phyloP scores from a whole-genome alignment of 1,284 basidiomycete genomes.

The Fomitopsis betulina region DNA sequence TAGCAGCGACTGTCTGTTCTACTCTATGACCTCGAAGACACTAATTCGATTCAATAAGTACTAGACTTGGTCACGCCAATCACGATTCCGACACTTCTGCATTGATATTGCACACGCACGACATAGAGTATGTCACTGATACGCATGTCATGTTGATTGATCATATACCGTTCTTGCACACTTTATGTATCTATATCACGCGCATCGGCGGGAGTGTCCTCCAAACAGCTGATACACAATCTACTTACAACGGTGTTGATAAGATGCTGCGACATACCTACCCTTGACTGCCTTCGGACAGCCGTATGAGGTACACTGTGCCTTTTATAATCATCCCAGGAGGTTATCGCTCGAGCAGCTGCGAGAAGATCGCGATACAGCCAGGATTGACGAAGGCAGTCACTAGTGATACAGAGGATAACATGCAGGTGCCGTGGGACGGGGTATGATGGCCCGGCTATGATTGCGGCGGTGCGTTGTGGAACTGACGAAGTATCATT shows the following conservation, averaged over 20 bases:
- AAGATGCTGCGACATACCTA: no score
- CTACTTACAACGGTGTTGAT: no score
- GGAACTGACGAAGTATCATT: constrained; percentile 10
- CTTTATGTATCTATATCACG: no score
- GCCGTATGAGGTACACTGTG: no score
- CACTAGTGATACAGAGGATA: constrained; percentile 1
- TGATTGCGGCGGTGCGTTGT: constrained; percentile 1
- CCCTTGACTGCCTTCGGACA: no score
- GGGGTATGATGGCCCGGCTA: neutral
- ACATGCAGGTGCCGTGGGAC: neutral
- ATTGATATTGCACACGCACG: no score
- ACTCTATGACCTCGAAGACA: neutral
- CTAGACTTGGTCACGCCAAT: neutral
- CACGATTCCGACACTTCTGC: neutral
- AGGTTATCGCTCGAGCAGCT: neutral
- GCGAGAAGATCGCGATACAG: neutral
- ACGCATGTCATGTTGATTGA: no score
- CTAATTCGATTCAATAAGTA: neutral
- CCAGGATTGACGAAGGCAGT: neutral
- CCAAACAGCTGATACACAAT: no score
- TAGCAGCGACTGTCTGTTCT: neutral
- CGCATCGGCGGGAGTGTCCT: no score
- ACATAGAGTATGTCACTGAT: no score
- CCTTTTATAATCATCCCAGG: no score
- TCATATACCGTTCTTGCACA: no score